phyloP scores from a whole-genome alignment of 176 grass and related monocot genomes.

The sorghum (Sorghum bicolor) region DNA sequence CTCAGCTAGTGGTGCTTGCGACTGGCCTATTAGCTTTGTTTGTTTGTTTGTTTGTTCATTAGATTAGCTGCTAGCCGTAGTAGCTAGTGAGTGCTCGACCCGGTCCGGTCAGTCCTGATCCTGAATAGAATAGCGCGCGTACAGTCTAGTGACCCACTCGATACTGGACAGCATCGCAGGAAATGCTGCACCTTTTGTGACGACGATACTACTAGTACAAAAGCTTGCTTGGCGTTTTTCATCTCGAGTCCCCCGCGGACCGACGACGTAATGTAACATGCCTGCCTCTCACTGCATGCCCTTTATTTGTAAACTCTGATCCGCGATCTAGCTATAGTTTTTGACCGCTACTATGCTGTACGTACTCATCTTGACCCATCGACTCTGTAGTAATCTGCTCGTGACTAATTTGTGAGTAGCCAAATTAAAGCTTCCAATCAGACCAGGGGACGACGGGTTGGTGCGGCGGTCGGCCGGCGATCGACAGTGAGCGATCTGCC shows the following conservation, averaged over 20 bases:
- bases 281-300: background rate
- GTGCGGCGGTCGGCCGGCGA: background rate
- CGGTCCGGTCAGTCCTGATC: background rate
- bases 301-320: background rate
- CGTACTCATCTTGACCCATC: background rate
- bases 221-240: conserved; percentile 14
- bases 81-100: background rate
- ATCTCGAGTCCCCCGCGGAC: conserved; percentile 26
- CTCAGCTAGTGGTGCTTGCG: background rate
- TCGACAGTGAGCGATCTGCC: background rate
- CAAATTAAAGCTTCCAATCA: background rate
- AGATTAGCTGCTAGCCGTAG: background rate
- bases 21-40: conserved; percentile 29
- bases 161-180: conserved; percentile 74
- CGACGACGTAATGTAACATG: conserved; percentile 16
- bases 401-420: background rate
- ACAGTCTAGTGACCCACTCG: conserved; percentile 22
- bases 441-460: background rate
- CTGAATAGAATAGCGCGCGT: conserved; percentile 51
- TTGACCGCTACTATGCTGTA: conserved; percentile 13
- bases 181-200: conserved; percentile 94
- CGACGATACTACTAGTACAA: conserved; percentile 16
- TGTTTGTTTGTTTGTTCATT: background rate
- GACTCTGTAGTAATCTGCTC: background rate
- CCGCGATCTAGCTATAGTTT: background rate